Evolutionary conservation across 495 filamentous ascomycete genomes (phyloP).

Genomic region (Venustampulla echinocandica): DNA sequence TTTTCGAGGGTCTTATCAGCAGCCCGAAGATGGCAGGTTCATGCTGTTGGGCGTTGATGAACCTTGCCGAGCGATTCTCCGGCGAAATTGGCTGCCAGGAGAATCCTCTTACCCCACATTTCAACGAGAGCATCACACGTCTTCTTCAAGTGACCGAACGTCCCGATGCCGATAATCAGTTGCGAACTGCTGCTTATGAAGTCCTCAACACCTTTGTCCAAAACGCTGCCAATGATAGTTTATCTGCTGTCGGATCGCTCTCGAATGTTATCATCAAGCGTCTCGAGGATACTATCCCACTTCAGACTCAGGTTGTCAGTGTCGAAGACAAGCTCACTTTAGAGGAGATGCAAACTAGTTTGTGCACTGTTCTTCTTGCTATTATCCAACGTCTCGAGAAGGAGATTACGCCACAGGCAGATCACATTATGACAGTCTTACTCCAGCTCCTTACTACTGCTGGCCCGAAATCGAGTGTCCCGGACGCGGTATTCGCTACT

Average conservation of each 20-base stretch:
- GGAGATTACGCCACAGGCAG: constrained; percentile 82
- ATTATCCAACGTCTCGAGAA: constrained; percentile 88
- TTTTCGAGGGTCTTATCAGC: constrained; percentile 86
- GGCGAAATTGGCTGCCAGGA: constrained; percentile 65
- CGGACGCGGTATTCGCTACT: constrained; percentile 84
- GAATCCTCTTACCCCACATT: constrained; percentile 84
- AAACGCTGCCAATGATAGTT: constrained; percentile 78
- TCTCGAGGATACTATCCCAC: constrained; percentile 80
- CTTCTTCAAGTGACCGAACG: constrained; percentile 79
- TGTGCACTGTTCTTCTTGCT: constrained; percentile 80
- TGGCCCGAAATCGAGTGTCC: constrained; percentile 83
- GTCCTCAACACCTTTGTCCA: constrained; percentile 89
- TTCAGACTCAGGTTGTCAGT: constrained; percentile 90
- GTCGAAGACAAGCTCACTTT: constrained; percentile 90
- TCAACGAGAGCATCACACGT: constrained; percentile 81
- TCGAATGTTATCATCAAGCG: constrained; percentile 80
- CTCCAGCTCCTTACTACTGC: constrained; percentile 71
- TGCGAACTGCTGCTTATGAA: constrained; percentile 98
- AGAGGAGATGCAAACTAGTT: constrained; percentile 95
- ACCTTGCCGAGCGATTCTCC: constrained; percentile 89
- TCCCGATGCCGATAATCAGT: constrained; percentile 74
- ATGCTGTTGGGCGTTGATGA: constrained; percentile 99
- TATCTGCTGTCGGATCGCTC: constrained; percentile 68
- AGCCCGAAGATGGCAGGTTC: constrained; percentile 95
- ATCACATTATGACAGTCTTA: constrained; percentile 85